A percentile compares a stretch with the other conserved stretches of the same genome.
Conservation (phyloP, 768 basidiomycete species). For the Cystoderma amianthinum region DNA sequence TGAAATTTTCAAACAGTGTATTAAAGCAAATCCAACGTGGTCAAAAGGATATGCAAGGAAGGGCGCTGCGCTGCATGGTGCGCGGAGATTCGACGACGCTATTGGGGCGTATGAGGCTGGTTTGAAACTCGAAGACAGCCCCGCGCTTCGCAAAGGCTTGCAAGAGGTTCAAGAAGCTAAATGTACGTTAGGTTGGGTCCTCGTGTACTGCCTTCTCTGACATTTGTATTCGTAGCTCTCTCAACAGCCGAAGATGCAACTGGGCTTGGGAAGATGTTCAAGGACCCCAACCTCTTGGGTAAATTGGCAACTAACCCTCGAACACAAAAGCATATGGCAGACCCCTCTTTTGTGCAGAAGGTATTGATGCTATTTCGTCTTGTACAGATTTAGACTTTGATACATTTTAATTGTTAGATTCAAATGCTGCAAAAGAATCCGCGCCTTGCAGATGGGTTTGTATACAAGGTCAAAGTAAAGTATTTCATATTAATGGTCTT, state of each 20-base stretch:
- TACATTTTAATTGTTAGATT: slow-evolving; percentile 32
- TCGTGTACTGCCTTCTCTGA: slow-evolving; percentile 4
- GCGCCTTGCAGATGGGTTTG: slow-evolving; percentile 49
- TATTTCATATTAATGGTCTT: slow-evolving; percentile 5
- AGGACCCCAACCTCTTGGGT: slow-evolving; percentile 73
- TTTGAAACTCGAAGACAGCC: slow-evolving; percentile 75
- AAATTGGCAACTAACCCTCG: slow-evolving; percentile 87
- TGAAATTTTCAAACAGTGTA: slow-evolving; percentile 43
- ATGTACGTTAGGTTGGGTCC: slow-evolving; percentile 33
- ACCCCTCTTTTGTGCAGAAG: slow-evolving; percentile 76
- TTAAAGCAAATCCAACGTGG: slow-evolving; percentile 76
- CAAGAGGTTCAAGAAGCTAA: slow-evolving; percentile 85
- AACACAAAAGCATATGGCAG: slow-evolving; percentile 76
- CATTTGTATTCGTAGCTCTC: slow-evolving; percentile 20
- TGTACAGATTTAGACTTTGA: background rate
- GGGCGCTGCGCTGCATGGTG: slow-evolving; percentile 89
- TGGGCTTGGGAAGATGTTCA: slow-evolving; percentile 72
- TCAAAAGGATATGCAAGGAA: slow-evolving; percentile 88
- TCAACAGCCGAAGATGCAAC: slow-evolving; percentile 32
- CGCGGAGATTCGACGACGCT: slow-evolving; percentile 72
- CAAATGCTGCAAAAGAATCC: slow-evolving; percentile 66
- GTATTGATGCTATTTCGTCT: slow-evolving; percentile 24
- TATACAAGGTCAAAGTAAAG: slow-evolving; percentile 3
- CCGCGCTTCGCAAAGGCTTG: slow-evolving; percentile 78
- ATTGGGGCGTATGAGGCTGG: slow-evolving; percentile 80